These are phyloP conservation scores for Hypocrella siamensis DNA, from an alignment of 2,329 filamentous ascomycete genomes.

Conservation along the genomic window DNA sequence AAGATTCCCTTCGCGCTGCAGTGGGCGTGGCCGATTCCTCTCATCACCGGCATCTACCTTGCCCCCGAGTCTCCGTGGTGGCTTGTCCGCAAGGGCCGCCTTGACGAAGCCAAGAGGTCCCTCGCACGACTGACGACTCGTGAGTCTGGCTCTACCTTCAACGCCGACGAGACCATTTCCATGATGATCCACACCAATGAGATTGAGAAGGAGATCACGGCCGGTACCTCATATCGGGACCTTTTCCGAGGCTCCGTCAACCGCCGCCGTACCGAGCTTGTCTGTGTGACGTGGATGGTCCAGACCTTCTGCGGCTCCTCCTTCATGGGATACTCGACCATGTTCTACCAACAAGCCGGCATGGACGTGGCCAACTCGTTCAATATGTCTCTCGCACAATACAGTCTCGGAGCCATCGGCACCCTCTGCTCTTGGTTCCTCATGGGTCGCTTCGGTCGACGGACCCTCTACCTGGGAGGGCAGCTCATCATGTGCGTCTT, in stretches of 20 bases:
- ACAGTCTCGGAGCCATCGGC: constrained; percentile 26
- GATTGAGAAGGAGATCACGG: constrained; percentile 23
- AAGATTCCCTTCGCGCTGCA: constrained; percentile 32
- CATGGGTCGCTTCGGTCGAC: constrained; percentile 26
- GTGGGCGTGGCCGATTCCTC: constrained; percentile 31
- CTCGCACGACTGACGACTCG: constrained; percentile 23
- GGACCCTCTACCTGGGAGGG: constrained; percentile 27
- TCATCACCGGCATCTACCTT: constrained; percentile 24
- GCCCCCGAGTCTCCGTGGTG: constrained; percentile 36
- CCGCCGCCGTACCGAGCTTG: constrained; percentile 28
- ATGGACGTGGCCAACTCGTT: constrained; percentile 21
- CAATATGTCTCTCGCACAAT: constrained; percentile 24
- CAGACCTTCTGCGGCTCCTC: constrained; percentile 23
- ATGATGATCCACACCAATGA: constrained; percentile 37
- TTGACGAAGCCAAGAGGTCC: constrained; percentile 21
- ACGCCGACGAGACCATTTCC: constrained; percentile 27
- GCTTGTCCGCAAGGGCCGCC: constrained; percentile 24
- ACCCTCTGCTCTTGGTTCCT: constrained; percentile 29
- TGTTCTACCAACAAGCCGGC: constrained; percentile 28
- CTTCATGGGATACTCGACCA: constrained; percentile 44
- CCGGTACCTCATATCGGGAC: constrained; percentile 27
- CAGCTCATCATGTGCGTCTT: constrained; percentile 30
- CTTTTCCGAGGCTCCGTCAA: constrained; percentile 29
- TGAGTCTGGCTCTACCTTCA: constrained; percentile 17
- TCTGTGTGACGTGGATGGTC: constrained; percentile 25